These are phyloP conservation scores for Przewalskia tangutica DNA, from an alignment of 257 asterid genomes.

Conservation along the genomic window DNA sequence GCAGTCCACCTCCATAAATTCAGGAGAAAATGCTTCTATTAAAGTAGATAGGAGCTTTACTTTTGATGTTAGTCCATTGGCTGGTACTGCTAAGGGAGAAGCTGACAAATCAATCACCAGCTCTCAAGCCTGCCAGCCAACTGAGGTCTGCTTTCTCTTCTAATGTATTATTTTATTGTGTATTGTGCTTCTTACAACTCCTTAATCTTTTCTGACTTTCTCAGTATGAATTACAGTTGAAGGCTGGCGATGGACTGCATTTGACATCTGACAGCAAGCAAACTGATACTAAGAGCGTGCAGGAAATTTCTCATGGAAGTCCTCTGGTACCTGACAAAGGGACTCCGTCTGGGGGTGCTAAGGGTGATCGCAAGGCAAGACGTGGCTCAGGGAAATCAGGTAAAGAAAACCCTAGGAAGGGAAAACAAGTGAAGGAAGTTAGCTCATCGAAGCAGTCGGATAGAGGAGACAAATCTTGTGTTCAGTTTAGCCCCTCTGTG, in stretches of 20 bases:
- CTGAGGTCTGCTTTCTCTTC: conserved; percentile 34
- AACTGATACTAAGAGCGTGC: conserved; percentile 24
- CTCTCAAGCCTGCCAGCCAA: conserved; percentile 36
- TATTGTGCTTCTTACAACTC: not conserved
- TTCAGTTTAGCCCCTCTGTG: conserved; percentile 33
- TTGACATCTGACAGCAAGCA: conserved; percentile 37
- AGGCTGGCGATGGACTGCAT: conserved; percentile 49
- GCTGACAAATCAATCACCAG: conserved; percentile 27
- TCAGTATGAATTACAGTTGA: conserved; percentile 15
- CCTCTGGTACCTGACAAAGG: conserved; percentile 28
- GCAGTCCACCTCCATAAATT: conserved; percentile 10
- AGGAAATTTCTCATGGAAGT: conserved; percentile 37
- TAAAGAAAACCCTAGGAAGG: conserved; percentile 60
- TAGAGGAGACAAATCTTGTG: conserved; percentile 35
- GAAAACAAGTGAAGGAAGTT: conserved; percentile 39
- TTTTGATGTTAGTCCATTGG: conserved; percentile 45
- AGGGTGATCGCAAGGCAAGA: conserved; percentile 58
- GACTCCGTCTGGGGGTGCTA: conserved; percentile 31
- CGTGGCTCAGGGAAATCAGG: conserved; percentile 54
- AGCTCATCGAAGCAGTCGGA: conserved; percentile 39
- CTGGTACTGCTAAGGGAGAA: conserved; percentile 12
- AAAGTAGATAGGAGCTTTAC: conserved; percentile 52
- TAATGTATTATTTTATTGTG: not conserved
- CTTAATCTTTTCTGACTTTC: not conserved
- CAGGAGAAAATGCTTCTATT: conserved; percentile 26